These are phyloP conservation scores for Plasmopara halstedii DNA, from an alignment of 352 stramenopile species.

Conservation along the genomic window DNA sequence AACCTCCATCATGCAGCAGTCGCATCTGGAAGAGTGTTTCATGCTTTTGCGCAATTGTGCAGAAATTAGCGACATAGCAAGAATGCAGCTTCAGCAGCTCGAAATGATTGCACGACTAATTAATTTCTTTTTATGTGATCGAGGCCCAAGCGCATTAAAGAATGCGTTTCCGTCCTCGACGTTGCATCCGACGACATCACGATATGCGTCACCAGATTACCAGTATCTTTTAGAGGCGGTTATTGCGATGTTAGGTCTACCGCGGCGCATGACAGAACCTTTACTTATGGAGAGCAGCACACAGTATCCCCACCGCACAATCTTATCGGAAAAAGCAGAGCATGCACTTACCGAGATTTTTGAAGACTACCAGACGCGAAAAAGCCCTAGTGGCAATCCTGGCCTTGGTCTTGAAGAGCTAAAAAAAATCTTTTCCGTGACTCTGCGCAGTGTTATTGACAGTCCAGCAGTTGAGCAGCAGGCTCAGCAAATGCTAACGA, in stretches of 20 bases:
- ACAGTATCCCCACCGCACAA: slow-evolving; percentile 63
- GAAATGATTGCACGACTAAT: slow-evolving; percentile 78
- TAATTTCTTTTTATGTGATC: slow-evolving; percentile 77
- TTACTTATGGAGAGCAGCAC: slow-evolving; percentile 56
- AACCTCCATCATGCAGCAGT: slow-evolving; percentile 68
- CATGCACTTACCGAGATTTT: slow-evolving; percentile 71
- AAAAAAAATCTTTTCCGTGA: slow-evolving; percentile 60
- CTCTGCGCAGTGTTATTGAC: slow-evolving; percentile 43
- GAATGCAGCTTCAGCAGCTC: slow-evolving; percentile 37
- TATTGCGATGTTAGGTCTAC: slow-evolving; percentile 74
- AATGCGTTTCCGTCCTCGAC: slow-evolving; percentile 64
- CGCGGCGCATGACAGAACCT: slow-evolving; percentile 49
- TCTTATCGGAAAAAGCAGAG: slow-evolving; percentile 65
- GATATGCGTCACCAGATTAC: slow-evolving; percentile 77
- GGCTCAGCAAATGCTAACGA: slow-evolving; percentile 49
- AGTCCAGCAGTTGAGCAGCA: slow-evolving; percentile 58
- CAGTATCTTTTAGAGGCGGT: slow-evolving; percentile 86
- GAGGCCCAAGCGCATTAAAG: slow-evolving; percentile 49
- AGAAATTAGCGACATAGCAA: slow-evolving; percentile 43
- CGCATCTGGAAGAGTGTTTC: slow-evolving; percentile 83
- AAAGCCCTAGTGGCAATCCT: slow-evolving; percentile 10
- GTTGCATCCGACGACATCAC: slow-evolving; percentile 28
- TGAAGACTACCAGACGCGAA: slow-evolving; percentile 46
- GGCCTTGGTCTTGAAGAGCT: slow-evolving; percentile 53
- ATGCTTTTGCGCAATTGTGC: slow-evolving; percentile 76